Evolutionary conservation across 192 early-diverging fungal species (phyloP).

Genomic region (Coemansia sp.): DNA sequence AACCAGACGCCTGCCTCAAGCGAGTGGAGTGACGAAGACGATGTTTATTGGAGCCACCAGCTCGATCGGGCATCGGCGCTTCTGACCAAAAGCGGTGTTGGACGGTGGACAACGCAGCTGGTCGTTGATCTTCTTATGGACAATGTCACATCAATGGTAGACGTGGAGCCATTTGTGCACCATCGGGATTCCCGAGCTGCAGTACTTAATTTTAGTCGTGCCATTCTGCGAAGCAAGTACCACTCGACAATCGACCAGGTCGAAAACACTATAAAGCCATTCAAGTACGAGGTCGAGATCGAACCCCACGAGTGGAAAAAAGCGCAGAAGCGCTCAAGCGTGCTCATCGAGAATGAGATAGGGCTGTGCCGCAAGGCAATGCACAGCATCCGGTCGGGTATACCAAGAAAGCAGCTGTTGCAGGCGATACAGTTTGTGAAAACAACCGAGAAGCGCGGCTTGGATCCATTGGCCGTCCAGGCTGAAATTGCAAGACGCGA

Average conservation of each 20-base stretch:
- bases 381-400: conserved; percentile 67
- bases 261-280: conserved; percentile 98
- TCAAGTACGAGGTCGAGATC: conserved; percentile 96
- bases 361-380: conserved; percentile 70
- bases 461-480: conserved; percentile 38
- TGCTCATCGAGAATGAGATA: conserved; percentile 79
- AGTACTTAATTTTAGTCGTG: conserved; percentile 80
- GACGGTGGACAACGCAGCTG: conserved; percentile 86
- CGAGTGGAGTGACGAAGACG: conserved; percentile 47
- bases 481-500: conserved; percentile 38
- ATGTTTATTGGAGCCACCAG: conserved; percentile 80
- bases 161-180: conserved; percentile 81
- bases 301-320: conserved; percentile 91
- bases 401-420: conserved; percentile 79
- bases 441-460: conserved; percentile 66
- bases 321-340: conserved; percentile 76
- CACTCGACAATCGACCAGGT: conserved; percentile 93
- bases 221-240: conserved; percentile 84
- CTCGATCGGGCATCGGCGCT: conserved; percentile 80
- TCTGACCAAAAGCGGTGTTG: conserved; percentile 93
- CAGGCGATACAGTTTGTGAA: conserved; percentile 81
- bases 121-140: conserved; percentile 85
- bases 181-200: conserved; percentile 79
- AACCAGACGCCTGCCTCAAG: not conserved
- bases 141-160: conserved; percentile 79